Conservation (phyloP, 2,329 filamentous ascomycete genomes). For the Pseudogymnoascus sp. region DNA sequence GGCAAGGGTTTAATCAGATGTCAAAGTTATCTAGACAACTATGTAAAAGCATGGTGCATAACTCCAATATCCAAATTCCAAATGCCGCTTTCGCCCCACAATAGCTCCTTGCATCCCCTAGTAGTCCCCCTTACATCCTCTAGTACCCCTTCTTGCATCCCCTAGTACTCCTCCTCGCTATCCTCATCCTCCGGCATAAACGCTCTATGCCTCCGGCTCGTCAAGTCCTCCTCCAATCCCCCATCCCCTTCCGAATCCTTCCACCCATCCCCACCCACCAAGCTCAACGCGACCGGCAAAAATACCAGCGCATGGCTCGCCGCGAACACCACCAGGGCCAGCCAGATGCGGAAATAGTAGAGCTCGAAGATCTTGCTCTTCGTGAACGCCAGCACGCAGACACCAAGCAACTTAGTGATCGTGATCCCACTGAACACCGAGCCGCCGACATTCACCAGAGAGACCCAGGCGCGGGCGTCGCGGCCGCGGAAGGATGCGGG, state of each 20-base stretch:
- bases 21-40: not conserved
- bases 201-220: constrained; percentile 67
- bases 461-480: constrained; percentile 84
- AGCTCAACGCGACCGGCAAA: constrained; percentile 77
- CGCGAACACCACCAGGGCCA: constrained; percentile 82
- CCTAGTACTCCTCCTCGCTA: constrained; percentile 14
- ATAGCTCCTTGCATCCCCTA: not conserved
- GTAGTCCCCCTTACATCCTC: too few species aligned
- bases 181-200: constrained; percentile 72
- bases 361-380: constrained; percentile 98
- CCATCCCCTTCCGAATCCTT: constrained; percentile 74
- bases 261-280: constrained; percentile 81
- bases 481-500: constrained; percentile 70
- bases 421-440: constrained; percentile 96
- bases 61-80: not conserved
- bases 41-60: not conserved
- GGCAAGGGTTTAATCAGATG: not conserved
- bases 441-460: constrained; percentile 87
- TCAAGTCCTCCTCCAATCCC: constrained; percentile 81
- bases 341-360: constrained; percentile 97
- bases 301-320: constrained; percentile 84
- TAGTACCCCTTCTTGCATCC: not conserved
- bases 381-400: constrained; percentile 87
- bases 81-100: not conserved
- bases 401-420: constrained; percentile 86